Conservation (phyloP, 345 rosid genomes). For the Brassica nigra region DNA sequence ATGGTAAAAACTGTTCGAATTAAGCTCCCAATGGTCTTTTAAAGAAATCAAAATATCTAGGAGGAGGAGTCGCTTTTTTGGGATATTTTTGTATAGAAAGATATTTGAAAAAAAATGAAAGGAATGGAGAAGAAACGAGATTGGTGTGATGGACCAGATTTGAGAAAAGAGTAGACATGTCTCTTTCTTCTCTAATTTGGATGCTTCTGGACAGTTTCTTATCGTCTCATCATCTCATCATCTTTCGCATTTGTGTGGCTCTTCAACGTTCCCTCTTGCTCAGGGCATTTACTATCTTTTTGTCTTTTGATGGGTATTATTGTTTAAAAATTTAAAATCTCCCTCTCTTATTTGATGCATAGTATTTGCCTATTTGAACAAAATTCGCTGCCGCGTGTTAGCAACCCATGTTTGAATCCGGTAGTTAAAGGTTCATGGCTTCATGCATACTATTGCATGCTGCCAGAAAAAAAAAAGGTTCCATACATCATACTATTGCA, state of each 20-base stretch:
- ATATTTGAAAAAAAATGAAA: conserved; percentile 12
- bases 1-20: conserved; percentile 8
- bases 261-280: not conserved
- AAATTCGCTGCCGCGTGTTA: not conserved
- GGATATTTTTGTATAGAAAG: conserved; percentile 27
- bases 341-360: not conserved
- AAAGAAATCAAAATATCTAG: conserved; percentile 6
- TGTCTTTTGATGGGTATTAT: not conserved
- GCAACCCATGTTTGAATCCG: not conserved
- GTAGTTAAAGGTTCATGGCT: not conserved
- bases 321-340: not conserved
- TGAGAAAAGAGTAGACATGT: conserved; percentile 39
- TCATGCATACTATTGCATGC: not conserved
- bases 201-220: not conserved
- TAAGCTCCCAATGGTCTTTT: not conserved
- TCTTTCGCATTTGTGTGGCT: not conserved
- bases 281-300: not conserved
- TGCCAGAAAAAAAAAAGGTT: not conserved
- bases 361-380: not conserved
- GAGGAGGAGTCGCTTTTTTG: not conserved
- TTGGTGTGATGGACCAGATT: conserved; percentile 35
- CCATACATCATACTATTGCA: not conserved
- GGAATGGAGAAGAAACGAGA: conserved; percentile 25
- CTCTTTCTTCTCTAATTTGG: conserved; percentile 19
- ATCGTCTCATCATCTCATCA: not conserved